These are phyloP conservation scores for Xylariaceae sp. DNA, from an alignment of 2,329 filamentous ascomycete genomes.

Conservation along the genomic window DNA sequence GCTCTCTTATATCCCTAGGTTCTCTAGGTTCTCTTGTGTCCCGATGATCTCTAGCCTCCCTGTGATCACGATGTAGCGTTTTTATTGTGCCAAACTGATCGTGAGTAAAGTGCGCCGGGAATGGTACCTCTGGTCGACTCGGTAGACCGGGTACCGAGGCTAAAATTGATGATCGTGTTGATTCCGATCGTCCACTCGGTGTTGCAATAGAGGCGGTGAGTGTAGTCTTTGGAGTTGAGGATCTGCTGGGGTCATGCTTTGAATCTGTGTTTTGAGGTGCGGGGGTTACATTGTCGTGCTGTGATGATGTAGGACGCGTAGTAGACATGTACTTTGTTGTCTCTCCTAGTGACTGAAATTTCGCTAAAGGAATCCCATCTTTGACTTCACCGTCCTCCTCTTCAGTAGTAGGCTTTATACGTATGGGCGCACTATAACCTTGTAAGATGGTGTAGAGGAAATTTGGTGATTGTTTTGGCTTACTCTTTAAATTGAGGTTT, in stretches of 20 bases:
- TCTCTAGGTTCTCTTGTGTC: conserved; percentile 40
- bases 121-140: conserved; percentile 63
- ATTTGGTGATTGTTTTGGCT: conserved; percentile 9
- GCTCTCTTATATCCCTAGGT: conserved; percentile 42
- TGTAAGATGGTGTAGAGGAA: conserved; percentile 22
- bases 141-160: conserved; percentile 51
- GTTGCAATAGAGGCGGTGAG: conserved; percentile 28
- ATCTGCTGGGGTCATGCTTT: conserved; percentile 29
- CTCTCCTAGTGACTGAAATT: conserved; percentile 20
- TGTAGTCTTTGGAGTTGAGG: conserved; percentile 34
- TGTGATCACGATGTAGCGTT: conserved; percentile 40
- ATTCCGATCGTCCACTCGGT: conserved; percentile 39
- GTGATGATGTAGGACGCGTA: conserved; percentile 24
- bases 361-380: conserved; percentile 49
- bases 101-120: conserved; percentile 53
- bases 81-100: conserved; percentile 53
- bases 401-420: conserved; percentile 50
- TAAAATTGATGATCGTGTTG: conserved; percentile 39
- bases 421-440: conserved; percentile 31
- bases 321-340: conserved; percentile 29
- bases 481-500: conserved; percentile 57
- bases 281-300: conserved; percentile 25
- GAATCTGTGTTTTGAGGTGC: conserved; percentile 34
- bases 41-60: conserved; percentile 41
- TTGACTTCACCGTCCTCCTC: conserved; percentile 77